phyloP scores from a whole-genome alignment of 2,329 filamentous ascomycete species.

The Fusarium algeriense region DNA sequence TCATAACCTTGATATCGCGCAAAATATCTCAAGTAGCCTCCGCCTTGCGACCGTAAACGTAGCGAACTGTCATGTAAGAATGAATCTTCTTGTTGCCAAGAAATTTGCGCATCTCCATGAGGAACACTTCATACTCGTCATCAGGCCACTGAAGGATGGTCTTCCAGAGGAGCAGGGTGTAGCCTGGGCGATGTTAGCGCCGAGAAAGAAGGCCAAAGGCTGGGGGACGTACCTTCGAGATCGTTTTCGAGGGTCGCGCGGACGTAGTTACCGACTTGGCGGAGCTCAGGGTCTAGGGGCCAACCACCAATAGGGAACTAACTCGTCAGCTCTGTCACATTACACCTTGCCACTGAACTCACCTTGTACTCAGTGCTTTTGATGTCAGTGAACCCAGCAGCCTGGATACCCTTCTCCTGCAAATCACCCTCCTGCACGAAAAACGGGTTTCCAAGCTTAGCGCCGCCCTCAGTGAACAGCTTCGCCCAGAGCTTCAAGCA shows the following conservation, averaged over 20 bases:
- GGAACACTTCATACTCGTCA: slow-evolving; percentile 40
- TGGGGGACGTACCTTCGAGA: slow-evolving; percentile 22
- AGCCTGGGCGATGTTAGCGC: slow-evolving; percentile 11
- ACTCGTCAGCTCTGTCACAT: background rate
- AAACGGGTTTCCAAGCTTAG: slow-evolving; percentile 25
- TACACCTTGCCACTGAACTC: background rate
- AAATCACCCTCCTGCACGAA: slow-evolving; percentile 27
- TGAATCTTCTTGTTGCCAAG: slow-evolving; percentile 34
- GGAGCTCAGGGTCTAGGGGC: slow-evolving; percentile 29
- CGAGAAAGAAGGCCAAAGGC: rapidly evolving
- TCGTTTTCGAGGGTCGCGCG: slow-evolving; percentile 41
- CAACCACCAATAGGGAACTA: slow-evolving; percentile 42
- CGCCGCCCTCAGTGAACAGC: slow-evolving; percentile 35
- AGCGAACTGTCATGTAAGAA: slow-evolving; percentile 37
- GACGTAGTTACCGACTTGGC: slow-evolving; percentile 38
- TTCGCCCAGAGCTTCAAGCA: slow-evolving; percentile 27
- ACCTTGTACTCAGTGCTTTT: slow-evolving; percentile 39
- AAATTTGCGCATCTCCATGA: slow-evolving; percentile 35
- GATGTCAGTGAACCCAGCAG: slow-evolving; percentile 38
- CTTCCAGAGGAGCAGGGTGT: slow-evolving; percentile 38
- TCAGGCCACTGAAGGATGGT: slow-evolving; percentile 37
- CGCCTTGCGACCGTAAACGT: slow-evolving; percentile 37
- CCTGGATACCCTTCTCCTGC: slow-evolving; percentile 31
- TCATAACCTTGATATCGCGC: too few relatives aligned
- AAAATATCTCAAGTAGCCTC: background rate